Base-by-base conservation (phyloP, 2,329 filamentous ascomycete species). In the Ambrosiella xylebori region DNA sequence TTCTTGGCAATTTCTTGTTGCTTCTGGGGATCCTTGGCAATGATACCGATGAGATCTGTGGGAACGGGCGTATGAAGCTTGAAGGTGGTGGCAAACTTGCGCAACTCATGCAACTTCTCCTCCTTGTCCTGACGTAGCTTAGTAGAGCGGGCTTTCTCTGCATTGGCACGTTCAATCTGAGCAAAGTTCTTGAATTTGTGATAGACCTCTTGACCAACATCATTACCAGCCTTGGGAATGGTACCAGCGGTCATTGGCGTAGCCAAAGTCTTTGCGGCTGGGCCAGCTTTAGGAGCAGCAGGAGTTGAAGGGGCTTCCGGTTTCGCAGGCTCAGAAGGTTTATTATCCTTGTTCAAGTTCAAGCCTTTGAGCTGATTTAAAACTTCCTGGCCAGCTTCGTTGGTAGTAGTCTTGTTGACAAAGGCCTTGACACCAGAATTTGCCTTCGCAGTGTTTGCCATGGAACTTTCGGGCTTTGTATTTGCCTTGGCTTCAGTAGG, bases 11-110 rank as follows among this genome's bases (percentile, higher is more conserved):
- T 97, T 66, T 90, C 82, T 65, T 89, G 83, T 70, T 97, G 93
- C 73, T 96, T 98, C 51, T 75, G 78, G n/a, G 89, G 89, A 67
- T 98, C 93, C 68, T 97, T 98, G 60, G 93, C 91, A 61, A 98
- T 85, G 63, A 98, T 98, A 1, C 88, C 85, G 36, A 98, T 89
- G 40, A 98, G 73, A 69, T 98, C 93, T 56, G 80, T 83, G 1
- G 93, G 93, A 9, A 98, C 89, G 5, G 90, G 89, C 2, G 91
- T 96, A 54, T 86, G 85, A 15, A 98, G 79, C 72, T 97, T 97
- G 76, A 98, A 98, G 67, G 80, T 93, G 64, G 84, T 80, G 0
- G 93, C 88, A 69, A 98, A 98, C 66, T 91, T 95, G 75, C 93
- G 94, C 59, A 98, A 73, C 71, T 98, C 93, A 61, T 88, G 95